phyloP scores from a whole-genome alignment of 2,329 filamentous ascomycete species.

The Talaromyces sp. region DNA sequence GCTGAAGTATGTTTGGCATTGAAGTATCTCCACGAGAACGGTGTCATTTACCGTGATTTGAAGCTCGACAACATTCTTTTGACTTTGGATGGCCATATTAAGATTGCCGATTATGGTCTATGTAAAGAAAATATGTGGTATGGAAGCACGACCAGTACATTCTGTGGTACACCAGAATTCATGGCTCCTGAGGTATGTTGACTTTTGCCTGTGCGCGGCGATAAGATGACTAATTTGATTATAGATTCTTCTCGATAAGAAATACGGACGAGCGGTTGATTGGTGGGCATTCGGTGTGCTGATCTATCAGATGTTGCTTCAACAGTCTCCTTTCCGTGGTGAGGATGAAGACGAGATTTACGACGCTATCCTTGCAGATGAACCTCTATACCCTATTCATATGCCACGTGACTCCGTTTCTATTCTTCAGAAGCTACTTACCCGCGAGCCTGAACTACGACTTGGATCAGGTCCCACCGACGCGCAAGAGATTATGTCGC shows the following conservation, averaged over 20 bases:
- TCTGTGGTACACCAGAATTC: slow-evolving; percentile 98
- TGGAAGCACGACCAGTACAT: slow-evolving; percentile 91
- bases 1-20: slow-evolving; percentile 94
- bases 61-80: slow-evolving; percentile 87
- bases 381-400: slow-evolving; percentile 95
- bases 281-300: slow-evolving; percentile 99
- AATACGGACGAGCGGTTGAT: slow-evolving; percentile 93
- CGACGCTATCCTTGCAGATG: slow-evolving; percentile 94
- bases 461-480: slow-evolving; percentile 93
- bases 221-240: slow-evolving; percentile 23
- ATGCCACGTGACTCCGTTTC: slow-evolving; percentile 98
- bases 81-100: slow-evolving; percentile 94
- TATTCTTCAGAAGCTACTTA: slow-evolving; percentile 94
- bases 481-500: slow-evolving; percentile 97
- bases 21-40: slow-evolving; percentile 99
- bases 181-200: slow-evolving; percentile 88
- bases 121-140: slow-evolving; percentile 99
- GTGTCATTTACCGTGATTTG: slow-evolving; percentile 87
- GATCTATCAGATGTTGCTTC: slow-evolving; percentile 99
- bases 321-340: slow-evolving; percentile 96
- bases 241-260: slow-evolving; percentile 94
- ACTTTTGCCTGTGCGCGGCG: not conserved
- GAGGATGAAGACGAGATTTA: slow-evolving; percentile 99
- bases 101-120: slow-evolving; percentile 96
- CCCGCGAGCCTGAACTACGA: slow-evolving; percentile 86